Conservation (phyloP, 352 stramenopile species). For the Halophytophthora polymorphica region DNA sequence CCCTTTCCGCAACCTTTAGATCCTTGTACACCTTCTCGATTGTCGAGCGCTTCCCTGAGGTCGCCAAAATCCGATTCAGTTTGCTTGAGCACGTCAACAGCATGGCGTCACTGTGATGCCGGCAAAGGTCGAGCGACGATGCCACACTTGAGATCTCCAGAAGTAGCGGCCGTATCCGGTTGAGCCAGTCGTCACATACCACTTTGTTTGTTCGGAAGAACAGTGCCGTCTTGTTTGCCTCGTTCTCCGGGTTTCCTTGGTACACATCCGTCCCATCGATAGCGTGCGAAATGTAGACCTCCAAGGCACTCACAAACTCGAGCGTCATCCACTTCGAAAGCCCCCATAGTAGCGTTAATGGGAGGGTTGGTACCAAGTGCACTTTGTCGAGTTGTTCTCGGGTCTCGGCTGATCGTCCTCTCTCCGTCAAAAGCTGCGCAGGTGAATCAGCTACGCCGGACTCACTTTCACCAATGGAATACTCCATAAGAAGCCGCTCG, state of each 20-base stretch:
- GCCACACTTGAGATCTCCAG: constrained; percentile 35
- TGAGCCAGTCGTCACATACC: constrained; percentile 74
- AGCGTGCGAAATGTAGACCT: constrained; percentile 41
- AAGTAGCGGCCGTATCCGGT: constrained; percentile 52
- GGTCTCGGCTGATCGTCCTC: no score
- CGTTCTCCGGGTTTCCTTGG: constrained; percentile 34
- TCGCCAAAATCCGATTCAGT: constrained; percentile 26
- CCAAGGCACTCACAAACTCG: constrained; percentile 55
- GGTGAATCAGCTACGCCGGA: constrained; percentile 4
- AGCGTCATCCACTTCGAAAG: constrained; percentile 41
- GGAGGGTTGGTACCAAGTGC: neutral
- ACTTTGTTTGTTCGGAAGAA: constrained; percentile 68
- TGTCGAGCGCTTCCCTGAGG: constrained; percentile 10
- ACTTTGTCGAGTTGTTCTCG: neutral
- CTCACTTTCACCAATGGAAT: constrained; percentile 10
- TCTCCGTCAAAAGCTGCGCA: neutral
- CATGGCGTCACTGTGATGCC: constrained; percentile 46
- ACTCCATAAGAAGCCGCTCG: constrained; percentile 56
- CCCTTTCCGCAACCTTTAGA: constrained; percentile 26
- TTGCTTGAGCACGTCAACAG: constrained; percentile 35
- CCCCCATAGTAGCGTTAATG: neutral
- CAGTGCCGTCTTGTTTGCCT: constrained; percentile 34
- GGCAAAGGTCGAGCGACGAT: constrained; percentile 25
- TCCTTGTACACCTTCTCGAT: constrained; percentile 22
- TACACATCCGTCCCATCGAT: constrained; percentile 15